Base-by-base conservation (phyloP, 495 filamentous ascomycete species). In the Xylaria acuta region DNA sequence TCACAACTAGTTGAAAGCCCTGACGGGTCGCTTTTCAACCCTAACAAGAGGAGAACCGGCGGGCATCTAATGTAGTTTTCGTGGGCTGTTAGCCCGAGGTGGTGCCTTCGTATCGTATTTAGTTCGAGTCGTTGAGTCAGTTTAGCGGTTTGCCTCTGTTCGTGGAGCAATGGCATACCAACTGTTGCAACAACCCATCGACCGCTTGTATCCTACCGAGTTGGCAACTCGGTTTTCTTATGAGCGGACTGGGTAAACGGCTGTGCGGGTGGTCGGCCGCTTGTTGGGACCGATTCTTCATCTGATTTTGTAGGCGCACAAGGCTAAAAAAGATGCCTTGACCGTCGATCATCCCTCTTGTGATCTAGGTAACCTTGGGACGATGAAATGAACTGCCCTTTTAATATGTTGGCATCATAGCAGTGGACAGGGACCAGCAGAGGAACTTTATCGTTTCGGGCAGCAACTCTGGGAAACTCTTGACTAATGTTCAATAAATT, bases 301-400 rank as follows among this genome's bases (percentile, higher is more conserved):
- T 60, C 18, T 25, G n/a, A 60, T 38, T 22, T 38, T 2, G 18
- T 38, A 22, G 32, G 22, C 20, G 58, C 32, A 60, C 32, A 12
- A 60, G 30, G 20, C 34, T 38, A 56, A 32, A 56, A 56, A 32
- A 60, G 32, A 60, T 64, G 38, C 14, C 18, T 18, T 27, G 36
- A 62, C 20, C 59, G 60, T 43, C 60, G 60, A 64, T 67, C 43
- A 56, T 32, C 49, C 49, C 64, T 53, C 47, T 51, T 30, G 45
- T 53, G 32, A 53, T 67, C 64, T 67, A 67, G 43, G 43, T 36
- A 53, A 51, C 49, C 49, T 11, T 9, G 22, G n/a, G n/a, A 41
- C 36, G 12, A 6, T 43, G 34, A 40, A 67, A 40, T 16, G 22
- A 67, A 32, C 65, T 67, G 49, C 47, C 64, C 56, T 51, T 54